These are phyloP conservation scores for Chalara sp. DNA, from an alignment of 2,329 filamentous ascomycete genomes.

Conservation along the genomic window DNA sequence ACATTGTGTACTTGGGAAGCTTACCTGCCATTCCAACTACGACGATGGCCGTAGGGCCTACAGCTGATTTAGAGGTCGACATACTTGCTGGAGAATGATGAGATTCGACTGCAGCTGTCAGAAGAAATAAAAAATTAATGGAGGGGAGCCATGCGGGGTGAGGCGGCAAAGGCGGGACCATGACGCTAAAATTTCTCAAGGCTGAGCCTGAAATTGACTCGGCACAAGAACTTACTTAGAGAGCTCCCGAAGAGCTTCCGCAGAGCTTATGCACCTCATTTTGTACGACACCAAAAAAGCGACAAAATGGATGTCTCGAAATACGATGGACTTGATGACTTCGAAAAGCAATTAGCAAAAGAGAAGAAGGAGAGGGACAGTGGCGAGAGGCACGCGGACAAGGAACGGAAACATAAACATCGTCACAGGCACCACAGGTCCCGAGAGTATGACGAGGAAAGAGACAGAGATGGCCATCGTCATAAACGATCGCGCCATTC, in stretches of 20 bases:
- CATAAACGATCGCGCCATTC: constrained; percentile 53
- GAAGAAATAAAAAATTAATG: not conserved
- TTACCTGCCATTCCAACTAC: constrained; percentile 94
- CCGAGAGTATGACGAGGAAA: constrained; percentile 18
- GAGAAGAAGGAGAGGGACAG: constrained; percentile 50
- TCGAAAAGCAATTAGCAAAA: constrained; percentile 68
- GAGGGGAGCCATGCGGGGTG: no score
- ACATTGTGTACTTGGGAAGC: not conserved
- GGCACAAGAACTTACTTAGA: no score
- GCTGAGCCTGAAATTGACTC: no score
- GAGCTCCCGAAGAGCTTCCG: no score
- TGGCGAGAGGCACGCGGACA: constrained; percentile 38
- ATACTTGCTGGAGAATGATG: constrained; percentile 10
- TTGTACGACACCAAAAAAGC: no score
- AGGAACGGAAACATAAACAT: constrained; percentile 31
- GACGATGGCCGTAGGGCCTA: constrained; percentile 67
- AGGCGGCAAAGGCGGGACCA: no score
- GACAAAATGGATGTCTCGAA: not conserved
- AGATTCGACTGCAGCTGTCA: no score
- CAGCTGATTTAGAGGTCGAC: constrained; percentile 31
- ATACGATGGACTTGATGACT: constrained; percentile 54
- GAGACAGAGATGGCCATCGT: constrained; percentile 40
- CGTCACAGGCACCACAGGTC: constrained; percentile 25
- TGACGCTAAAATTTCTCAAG: no score
- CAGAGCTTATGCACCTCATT: no score